Base-by-base conservation (phyloP, 768 basidiomycete genomes). In the Crassisporium funariophilum region DNA sequence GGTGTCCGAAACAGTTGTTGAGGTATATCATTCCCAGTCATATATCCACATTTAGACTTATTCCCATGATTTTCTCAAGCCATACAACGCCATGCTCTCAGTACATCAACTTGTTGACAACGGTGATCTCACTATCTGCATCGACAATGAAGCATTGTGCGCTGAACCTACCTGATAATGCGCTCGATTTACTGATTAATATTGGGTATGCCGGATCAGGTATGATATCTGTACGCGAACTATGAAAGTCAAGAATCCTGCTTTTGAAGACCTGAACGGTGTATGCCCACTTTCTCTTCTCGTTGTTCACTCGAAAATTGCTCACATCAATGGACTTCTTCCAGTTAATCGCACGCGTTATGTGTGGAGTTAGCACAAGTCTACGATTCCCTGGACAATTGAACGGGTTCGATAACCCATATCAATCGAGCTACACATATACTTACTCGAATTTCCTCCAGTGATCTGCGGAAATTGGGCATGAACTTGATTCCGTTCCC, bases 401-500 rank as follows among this genome's bases (percentile, higher is more conserved):
- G 46, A 95, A 95, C 60, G 91, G 90, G 88, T 87, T 48, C 9
- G 79, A 62, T 15, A 1, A 13, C 11, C 20, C 6, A 13, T 23
- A 22, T 6, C 4, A 10, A 21, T 31, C 12, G 19, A 15, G 41
- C 5, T 11, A 27, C 16, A 8, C 5, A 11, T 13, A 17, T 6
- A 19, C 29, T 42, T 31, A 15, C 47, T 44, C 7, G 47, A 47
- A 13, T 29, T 51, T 34, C 45, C 3, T 40, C 16, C 50, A 90
- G 88, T 35, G 92, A 95, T 60, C 72, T 95, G 25, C 82, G 92
- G 45, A 95, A 95, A 65, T 79, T 98, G 35, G 90, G 82, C 38
- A 86, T 95, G 81, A 98, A 98, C 68, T 78, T 98, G 42, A 77
- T 98, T 51, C 95, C 95, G 0, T 99, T 98, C 79, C 95, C 95